Conservation (phyloP, 257 asterid genomes). For the Solanum piurae region DNA sequence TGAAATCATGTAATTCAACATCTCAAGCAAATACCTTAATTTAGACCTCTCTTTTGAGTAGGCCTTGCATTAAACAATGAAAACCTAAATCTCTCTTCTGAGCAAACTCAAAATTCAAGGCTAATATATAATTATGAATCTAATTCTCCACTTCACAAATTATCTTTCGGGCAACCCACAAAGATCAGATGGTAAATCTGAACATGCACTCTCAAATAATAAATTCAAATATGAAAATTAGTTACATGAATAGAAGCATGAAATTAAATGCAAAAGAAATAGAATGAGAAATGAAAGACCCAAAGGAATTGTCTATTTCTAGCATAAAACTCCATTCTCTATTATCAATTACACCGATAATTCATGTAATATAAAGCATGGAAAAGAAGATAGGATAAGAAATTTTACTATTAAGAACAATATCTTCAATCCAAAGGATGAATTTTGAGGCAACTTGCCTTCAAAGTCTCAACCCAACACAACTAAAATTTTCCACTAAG, state of each 20-base stretch:
- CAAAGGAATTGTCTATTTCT: no score
- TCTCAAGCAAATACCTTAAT: no score
- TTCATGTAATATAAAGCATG: no score
- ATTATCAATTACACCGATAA: no score
- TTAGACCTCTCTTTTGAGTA: not conserved
- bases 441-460: not conserved
- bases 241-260: not conserved
- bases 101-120: not conserved
- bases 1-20: no score
- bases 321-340: no score
- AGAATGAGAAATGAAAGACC: not conserved
- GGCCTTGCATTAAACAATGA: not conserved
- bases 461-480: not conserved
- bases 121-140: no score
- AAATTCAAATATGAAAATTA: no score
- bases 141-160: not conserved
- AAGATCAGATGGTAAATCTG: no score
- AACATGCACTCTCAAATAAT: not conserved
- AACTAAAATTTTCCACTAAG: no score
- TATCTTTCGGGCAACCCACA: not conserved
- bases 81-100: no score
- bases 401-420: not conserved
- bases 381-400: not conserved
- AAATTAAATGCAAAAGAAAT: no score
- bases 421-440: not conserved